phyloP scores from a whole-genome alignment of 495 filamentous ascomycete species.

The Hypoxylon rickii region DNA sequence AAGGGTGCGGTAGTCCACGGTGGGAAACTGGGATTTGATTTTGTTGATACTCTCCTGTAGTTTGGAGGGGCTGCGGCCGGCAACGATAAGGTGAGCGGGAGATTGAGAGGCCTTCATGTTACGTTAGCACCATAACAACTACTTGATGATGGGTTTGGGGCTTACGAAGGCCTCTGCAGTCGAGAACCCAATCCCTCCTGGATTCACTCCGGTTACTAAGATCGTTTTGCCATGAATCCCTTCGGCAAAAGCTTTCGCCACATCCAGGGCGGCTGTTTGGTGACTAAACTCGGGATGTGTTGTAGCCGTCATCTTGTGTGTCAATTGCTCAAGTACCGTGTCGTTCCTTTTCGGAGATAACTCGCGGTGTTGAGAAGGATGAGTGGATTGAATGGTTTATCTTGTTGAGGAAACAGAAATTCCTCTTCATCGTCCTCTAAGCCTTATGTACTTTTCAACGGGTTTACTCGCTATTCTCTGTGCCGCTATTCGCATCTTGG shows the following conservation, averaged over 20 bases:
- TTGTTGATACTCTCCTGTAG: slow-evolving; percentile 43
- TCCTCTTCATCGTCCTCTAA: too few species aligned
- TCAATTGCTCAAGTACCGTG: too few species aligned
- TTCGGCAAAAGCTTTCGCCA: slow-evolving; percentile 45
- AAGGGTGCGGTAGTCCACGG: slow-evolving; percentile 46
- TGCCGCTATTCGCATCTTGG: too few species aligned
- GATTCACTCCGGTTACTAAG: slow-evolving; percentile 50
- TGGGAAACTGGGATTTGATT: slow-evolving; percentile 42
- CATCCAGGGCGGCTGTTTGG: slow-evolving; percentile 46
- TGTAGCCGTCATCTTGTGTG: slow-evolving; percentile 38
- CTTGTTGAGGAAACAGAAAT: too few species aligned
- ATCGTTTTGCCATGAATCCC: slow-evolving; percentile 46
- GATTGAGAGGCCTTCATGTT: slow-evolving; percentile 45
- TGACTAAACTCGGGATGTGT: slow-evolving; percentile 46
- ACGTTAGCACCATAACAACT: slow-evolving; percentile 1
- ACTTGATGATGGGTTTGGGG: neutral
- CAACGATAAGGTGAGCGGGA: slow-evolving; percentile 47
- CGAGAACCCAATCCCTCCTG: slow-evolving; percentile 46
- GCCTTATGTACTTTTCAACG: too few species aligned
- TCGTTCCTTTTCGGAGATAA: too few species aligned
- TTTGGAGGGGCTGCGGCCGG: slow-evolving; percentile 46
- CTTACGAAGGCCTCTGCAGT: slow-evolving; percentile 51
- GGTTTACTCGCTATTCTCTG: too few species aligned
- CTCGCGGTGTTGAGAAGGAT: too few species aligned
- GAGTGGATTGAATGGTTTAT: too few species aligned